Evolutionary conservation across 495 filamentous ascomycete genomes (phyloP).

Genomic region (Parmelia sp.): DNA sequence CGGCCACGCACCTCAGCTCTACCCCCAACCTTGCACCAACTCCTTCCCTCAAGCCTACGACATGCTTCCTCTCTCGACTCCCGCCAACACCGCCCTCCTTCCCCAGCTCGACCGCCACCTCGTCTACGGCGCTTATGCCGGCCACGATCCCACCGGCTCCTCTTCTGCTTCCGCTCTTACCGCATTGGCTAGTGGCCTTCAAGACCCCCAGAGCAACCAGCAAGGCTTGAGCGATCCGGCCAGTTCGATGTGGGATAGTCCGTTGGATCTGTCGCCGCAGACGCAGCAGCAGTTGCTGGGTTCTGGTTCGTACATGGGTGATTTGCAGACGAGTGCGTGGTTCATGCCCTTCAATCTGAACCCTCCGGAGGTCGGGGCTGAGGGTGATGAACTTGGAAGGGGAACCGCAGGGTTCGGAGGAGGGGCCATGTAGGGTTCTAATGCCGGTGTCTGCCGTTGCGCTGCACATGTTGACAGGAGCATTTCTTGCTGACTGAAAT

Average conservation of each 20-base stretch:
- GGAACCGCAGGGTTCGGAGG: slow-evolving; percentile 2
- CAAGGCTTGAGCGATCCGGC: slow-evolving; percentile 10
- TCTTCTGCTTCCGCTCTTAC: slow-evolving; percentile 23
- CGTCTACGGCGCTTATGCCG: slow-evolving; percentile 70
- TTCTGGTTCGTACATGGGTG: slow-evolving; percentile 15
- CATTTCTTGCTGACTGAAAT: background rate
- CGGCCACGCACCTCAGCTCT: slow-evolving; percentile 29
- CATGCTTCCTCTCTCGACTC: slow-evolving; percentile 37
- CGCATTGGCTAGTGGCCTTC: slow-evolving; percentile 18
- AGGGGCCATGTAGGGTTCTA: background rate
- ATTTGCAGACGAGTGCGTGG: slow-evolving; percentile 64
- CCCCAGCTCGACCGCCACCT: slow-evolving; percentile 70
- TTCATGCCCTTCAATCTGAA: slow-evolving; percentile 94
- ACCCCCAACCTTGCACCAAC: slow-evolving; percentile 19
- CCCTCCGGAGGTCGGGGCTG: slow-evolving; percentile 55
- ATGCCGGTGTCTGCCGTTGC: background rate
- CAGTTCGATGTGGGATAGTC: slow-evolving; percentile 18
- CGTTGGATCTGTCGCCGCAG: slow-evolving; percentile 12
- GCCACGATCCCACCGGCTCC: slow-evolving; percentile 45
- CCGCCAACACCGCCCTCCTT: slow-evolving; percentile 40
- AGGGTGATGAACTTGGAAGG: slow-evolving; percentile 36
- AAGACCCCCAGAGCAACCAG: slow-evolving; percentile 6
- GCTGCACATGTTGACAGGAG: background rate
- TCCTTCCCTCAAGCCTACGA: slow-evolving; percentile 29
- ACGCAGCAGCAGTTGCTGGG: slow-evolving; percentile 17